Conservation (phyloP, 371 early-diverging fungal species). For the Zopfochytrium polystomum region DNA sequence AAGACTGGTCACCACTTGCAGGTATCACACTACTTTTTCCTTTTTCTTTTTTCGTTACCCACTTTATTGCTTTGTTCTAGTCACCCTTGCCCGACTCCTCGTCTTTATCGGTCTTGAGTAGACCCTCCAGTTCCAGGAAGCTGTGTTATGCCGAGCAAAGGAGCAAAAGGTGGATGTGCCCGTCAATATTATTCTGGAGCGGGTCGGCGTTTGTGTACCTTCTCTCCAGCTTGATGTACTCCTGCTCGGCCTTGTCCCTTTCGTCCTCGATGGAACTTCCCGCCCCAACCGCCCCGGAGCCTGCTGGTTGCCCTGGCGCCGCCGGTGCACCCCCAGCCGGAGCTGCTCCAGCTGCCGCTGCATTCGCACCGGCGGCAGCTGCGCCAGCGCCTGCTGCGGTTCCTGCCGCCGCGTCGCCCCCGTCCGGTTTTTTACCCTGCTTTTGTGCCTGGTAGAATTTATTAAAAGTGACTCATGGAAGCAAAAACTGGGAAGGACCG, state of each 20-base stretch:
- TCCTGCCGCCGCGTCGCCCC: conserved; percentile 14
- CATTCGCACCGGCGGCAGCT: conserved; percentile 8
- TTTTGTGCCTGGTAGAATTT: not conserved
- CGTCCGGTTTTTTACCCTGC: conserved; percentile 12
- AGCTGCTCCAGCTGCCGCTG: conserved; percentile 17
- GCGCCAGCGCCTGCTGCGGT: conserved; percentile 9
- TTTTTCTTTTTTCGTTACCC: too few relatives aligned
- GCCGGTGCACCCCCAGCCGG: not conserved
- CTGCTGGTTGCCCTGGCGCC: conserved; percentile 3
- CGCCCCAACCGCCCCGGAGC: not conserved
- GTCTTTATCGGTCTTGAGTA: too few relatives aligned
- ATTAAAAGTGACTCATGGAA: not conserved
- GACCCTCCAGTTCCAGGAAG: conserved; percentile 42
- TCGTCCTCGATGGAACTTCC: conserved; percentile 25
- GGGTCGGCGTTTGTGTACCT: conserved; percentile 22
- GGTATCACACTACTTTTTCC: too few relatives aligned
- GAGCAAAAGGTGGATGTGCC: not conserved
- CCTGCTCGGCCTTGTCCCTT: conserved; percentile 36
- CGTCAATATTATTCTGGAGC: not conserved
- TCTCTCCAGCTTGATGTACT: conserved; percentile 39
- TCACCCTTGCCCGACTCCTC: too few relatives aligned
- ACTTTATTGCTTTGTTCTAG: too few relatives aligned
- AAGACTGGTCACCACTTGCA: too few relatives aligned
- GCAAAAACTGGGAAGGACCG: too few relatives aligned
- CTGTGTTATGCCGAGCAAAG: conserved; percentile 10